Percentiles rank a stretch among this genome's conserved stretches.
phyloP scores from a whole-genome alignment of 768 basidiomycete species.

The Harrya chromipes region DNA sequence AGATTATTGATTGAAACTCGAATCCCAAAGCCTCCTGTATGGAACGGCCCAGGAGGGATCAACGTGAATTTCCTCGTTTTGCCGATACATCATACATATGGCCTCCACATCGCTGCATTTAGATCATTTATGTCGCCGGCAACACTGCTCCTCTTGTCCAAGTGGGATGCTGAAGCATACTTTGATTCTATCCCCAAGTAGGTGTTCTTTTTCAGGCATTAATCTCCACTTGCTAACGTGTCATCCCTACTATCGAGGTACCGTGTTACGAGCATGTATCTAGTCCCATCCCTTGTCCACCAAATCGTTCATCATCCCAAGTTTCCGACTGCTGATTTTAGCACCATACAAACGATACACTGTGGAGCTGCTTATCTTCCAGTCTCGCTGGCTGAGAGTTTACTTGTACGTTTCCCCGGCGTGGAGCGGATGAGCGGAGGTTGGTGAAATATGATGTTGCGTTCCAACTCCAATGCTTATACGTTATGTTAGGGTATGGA shows the following conservation, averaged over 20 bases:
- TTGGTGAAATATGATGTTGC: slow-evolving; percentile 21
- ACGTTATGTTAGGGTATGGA: slow-evolving; percentile 54
- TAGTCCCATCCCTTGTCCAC: slow-evolving; percentile 64
- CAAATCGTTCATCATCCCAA: slow-evolving; percentile 57
- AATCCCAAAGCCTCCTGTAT: slow-evolving; percentile 35
- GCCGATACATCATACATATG: no score
- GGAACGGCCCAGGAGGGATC: slow-evolving; percentile 41
- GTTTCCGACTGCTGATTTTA: slow-evolving; percentile 49
- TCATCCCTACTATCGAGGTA: slow-evolving; percentile 39
- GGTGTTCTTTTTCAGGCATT: no score
- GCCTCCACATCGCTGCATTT: no score
- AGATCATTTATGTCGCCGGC: no score
- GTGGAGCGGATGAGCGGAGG: slow-evolving; percentile 44
- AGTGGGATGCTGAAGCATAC: no score
- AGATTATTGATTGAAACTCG: background rate
- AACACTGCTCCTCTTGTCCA: no score
- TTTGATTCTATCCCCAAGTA: no score
- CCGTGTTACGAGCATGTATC: slow-evolving; percentile 43
- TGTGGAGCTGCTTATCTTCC: slow-evolving; percentile 72
- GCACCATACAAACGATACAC: slow-evolving; percentile 40
- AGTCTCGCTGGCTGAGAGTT: slow-evolving; percentile 43
- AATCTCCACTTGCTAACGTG: background rate
- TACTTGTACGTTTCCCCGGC: slow-evolving; percentile 37
- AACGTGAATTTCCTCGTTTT: slow-evolving; percentile 39
- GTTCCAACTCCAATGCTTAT: slow-evolving; percentile 4